These are phyloP conservation scores for Marasmius tenuissimus DNA, from an alignment of 1,284 basidiomycete species.

Conservation along the genomic window DNA sequence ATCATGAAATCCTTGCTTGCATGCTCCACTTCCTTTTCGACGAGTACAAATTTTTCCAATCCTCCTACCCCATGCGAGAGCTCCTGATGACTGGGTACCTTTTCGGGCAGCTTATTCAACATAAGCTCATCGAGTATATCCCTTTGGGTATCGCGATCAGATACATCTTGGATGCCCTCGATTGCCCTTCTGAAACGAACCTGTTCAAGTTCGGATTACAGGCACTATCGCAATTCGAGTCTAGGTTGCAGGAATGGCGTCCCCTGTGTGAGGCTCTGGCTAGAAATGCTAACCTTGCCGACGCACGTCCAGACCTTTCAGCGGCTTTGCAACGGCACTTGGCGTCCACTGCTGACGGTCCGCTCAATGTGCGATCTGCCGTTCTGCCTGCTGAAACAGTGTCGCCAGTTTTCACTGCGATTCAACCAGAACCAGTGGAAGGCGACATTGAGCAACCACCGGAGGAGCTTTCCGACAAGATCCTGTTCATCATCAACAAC, in stretches of 20 bases:
- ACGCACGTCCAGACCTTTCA: conserved; percentile 86
- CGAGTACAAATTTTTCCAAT: conserved; percentile 99
- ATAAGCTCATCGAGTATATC: conserved; percentile 92
- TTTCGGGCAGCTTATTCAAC: conserved; percentile 95
- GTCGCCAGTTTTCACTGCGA: conserved; percentile 67
- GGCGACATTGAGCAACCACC: conserved; percentile 71
- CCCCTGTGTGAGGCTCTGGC: conserved; percentile 90
- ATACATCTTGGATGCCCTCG: conserved; percentile 93
- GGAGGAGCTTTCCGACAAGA: conserved; percentile 90
- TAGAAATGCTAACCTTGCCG: conserved; percentile 84
- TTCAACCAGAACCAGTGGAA: conserved; percentile 65
- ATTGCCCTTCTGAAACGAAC: conserved; percentile 87
- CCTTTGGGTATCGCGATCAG: conserved; percentile 97
- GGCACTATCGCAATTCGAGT: conserved; percentile 88
- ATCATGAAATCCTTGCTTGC: conserved; percentile 97
- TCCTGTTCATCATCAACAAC: conserved; percentile 98
- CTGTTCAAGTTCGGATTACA: conserved; percentile 96
- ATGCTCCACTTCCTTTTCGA: conserved; percentile 99
- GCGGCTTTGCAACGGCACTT: conserved; percentile 74
- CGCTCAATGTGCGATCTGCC: neutral
- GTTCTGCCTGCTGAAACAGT: conserved; percentile 31
- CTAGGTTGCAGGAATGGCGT: conserved; percentile 90
- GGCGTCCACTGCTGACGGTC: conserved; percentile 43
- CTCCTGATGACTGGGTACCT: conserved; percentile 95
- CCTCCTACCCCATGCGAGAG: conserved; percentile 92